A percentile compares a stretch with the other conserved stretches of the same genome.
Conservation (phyloP, 768 basidiomycete species). For the Suillus occidentalis region DNA sequence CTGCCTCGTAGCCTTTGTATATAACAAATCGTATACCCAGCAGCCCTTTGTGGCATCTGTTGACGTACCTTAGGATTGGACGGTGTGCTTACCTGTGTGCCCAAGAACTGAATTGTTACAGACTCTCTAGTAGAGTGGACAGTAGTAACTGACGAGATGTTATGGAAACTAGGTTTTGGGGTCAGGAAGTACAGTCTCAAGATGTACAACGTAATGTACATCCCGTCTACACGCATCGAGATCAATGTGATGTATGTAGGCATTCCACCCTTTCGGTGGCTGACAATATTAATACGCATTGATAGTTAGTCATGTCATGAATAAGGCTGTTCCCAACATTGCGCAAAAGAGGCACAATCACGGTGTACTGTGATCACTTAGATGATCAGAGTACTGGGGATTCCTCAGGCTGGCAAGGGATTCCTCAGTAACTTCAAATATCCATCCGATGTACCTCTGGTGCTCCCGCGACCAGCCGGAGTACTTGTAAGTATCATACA, state of each 20-base stretch:
- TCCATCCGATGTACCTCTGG: too few species aligned
- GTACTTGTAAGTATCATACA: too few species aligned
- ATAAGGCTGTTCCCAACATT: too few species aligned
- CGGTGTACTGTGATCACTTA: too few species aligned
- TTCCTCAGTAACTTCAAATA: too few species aligned
- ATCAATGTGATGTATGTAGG: neutral
- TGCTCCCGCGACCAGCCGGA: too few species aligned
- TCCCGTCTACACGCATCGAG: neutral
- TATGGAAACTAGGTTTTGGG: neutral
- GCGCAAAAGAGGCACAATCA: too few species aligned
- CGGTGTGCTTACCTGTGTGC: conserved; percentile 8
- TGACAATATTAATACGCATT: neutral
- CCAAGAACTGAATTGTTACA: neutral
- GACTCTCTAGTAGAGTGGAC: neutral
- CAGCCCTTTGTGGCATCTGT: conserved; percentile 8
- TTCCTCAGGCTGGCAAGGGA: too few species aligned
- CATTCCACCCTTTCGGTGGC: neutral
- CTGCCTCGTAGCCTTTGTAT: conserved; percentile 12
- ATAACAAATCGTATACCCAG: conserved; percentile 28
- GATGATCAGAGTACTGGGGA: too few species aligned
- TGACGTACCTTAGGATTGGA: conserved; percentile 10
- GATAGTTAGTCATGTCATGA: neutral
- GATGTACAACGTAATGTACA: neutral
- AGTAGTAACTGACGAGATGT: neutral
- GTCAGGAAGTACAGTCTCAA: neutral